Conservation (phyloP, 805 yeast species). For the Pichia membranifaciens region DNA sequence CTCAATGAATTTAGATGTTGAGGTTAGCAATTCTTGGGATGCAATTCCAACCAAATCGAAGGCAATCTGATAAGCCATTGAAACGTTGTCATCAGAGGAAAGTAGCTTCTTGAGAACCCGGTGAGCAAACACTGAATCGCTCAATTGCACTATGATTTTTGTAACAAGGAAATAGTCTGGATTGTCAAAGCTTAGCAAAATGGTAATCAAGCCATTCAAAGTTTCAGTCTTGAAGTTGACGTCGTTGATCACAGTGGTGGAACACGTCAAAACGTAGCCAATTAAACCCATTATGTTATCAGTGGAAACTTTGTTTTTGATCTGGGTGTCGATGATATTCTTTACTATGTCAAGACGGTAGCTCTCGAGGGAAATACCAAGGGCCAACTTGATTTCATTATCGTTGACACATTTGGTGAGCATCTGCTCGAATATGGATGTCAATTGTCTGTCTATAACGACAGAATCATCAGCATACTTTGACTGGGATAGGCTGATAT, state of each 20-base stretch:
- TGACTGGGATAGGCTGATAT: constrained; percentile 58
- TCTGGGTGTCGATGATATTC: constrained; percentile 38
- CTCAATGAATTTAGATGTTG: constrained; percentile 38
- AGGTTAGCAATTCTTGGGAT: constrained; percentile 76
- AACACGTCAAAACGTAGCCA: constrained; percentile 70
- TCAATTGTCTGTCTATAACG: constrained; percentile 55
- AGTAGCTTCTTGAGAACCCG: constrained; percentile 60
- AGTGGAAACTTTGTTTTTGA: constrained; percentile 36
- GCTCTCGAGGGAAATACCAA: constrained; percentile 89
- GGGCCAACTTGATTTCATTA: constrained; percentile 71
- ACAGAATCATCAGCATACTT: constrained; percentile 31
- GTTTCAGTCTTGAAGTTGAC: constrained; percentile 61
- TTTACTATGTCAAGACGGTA: constrained; percentile 78
- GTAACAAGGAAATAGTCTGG: constrained; percentile 83
- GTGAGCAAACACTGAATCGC: constrained; percentile 67
- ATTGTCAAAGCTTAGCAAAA: constrained; percentile 49
- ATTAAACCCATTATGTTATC: constrained; percentile 51
- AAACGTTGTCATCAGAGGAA: constrained; percentile 33
- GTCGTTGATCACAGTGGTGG: constrained; percentile 53
- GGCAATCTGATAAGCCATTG: constrained; percentile 86
- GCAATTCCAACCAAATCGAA: constrained; percentile 91
- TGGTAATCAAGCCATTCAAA: constrained; percentile 54
- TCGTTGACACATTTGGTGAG: constrained; percentile 66
- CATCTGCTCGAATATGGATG: constrained; percentile 78
- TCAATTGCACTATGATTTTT: constrained; percentile 82